Evolutionary conservation across 1,284 basidiomycete species (phyloP).

Genomic region (Anthracocystis setariae): DNA sequence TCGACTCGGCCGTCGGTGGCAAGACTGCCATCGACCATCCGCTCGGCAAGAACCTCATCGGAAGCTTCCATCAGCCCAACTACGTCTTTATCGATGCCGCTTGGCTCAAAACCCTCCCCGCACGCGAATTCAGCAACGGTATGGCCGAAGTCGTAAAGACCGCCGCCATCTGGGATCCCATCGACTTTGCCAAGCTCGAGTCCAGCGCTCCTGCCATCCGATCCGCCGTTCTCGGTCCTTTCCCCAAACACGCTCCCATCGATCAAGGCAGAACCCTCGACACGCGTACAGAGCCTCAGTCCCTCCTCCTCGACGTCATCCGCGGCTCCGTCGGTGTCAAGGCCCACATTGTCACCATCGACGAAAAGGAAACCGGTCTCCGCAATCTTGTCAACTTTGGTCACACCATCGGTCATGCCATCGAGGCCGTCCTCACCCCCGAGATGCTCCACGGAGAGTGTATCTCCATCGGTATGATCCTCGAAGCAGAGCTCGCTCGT

Average conservation of each 20-base stretch:
- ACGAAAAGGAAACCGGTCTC: constrained; percentile 67
- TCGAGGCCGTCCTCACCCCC: constrained; percentile 66
- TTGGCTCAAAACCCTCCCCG: constrained; percentile 91
- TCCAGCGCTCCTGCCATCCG: constrained; percentile 60
- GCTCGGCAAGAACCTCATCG: constrained; percentile 96
- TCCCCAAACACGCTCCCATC: constrained; percentile 37
- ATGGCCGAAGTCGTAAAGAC: constrained; percentile 94
- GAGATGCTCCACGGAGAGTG: constrained; percentile 67
- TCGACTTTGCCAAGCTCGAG: constrained; percentile 66
- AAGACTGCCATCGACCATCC: constrained; percentile 98
- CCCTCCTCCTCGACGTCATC: constrained; percentile 66
- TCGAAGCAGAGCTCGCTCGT: constrained; percentile 66
- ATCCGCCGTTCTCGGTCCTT: constrained; percentile 61
- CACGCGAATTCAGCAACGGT: constrained; percentile 94
- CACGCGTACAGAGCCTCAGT: constrained; percentile 61
- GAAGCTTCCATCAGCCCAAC: constrained; percentile 97
- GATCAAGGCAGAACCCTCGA: constrained; percentile 60
- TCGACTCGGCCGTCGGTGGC: constrained; percentile 95
- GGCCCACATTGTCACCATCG: constrained; percentile 66
- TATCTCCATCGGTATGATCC: constrained; percentile 66
- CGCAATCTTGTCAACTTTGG: constrained; percentile 68
- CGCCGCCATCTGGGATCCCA: constrained; percentile 67
- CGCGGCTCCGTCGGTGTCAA: constrained; percentile 67
- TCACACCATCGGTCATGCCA: constrained; percentile 67
- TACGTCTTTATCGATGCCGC: constrained; percentile 98